A percentile compares a stretch with the other conserved stretches of the same genome.
Evolutionary conservation across 2,329 filamentous ascomycete species (phyloP).

Genomic region (Clarireedia monteithiana): DNA sequence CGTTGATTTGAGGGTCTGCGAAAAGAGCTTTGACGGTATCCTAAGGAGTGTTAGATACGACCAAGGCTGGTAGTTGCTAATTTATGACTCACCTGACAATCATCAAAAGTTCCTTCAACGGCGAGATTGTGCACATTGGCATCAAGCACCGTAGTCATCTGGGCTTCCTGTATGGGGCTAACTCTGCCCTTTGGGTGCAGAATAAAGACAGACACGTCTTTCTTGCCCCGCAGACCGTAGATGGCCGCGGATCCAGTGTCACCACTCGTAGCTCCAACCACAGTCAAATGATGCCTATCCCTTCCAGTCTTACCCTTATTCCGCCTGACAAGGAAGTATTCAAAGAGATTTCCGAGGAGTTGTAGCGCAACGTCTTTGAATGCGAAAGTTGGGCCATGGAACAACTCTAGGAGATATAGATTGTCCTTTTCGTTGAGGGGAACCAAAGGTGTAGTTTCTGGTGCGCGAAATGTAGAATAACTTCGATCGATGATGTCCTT

Average conservation of each 20-base stretch:
- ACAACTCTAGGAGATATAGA: constrained; percentile 83
- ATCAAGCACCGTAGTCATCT: constrained; percentile 94
- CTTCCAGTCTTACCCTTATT: constrained; percentile 60
- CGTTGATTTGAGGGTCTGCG: constrained; percentile 76
- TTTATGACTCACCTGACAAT: constrained; percentile 63
- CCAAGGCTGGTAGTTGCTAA: neutral
- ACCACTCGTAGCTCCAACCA: constrained; percentile 79
- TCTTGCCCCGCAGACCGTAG: constrained; percentile 89
- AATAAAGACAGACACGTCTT: constrained; percentile 95
- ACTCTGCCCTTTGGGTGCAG: constrained; percentile 87
- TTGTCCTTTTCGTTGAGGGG: constrained; percentile 65
- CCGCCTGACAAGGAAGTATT: constrained; percentile 72
- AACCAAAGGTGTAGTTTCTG: constrained; percentile 71
- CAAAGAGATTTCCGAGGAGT: constrained; percentile 92
- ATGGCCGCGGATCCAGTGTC: constrained; percentile 94
- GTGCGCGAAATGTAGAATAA: constrained; percentile 80
- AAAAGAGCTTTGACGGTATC: constrained; percentile 94
- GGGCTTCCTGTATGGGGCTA: constrained; percentile 85
- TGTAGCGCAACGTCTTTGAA: constrained; percentile 96
- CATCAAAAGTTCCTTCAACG: constrained; percentile 87
- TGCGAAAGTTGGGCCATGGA: constrained; percentile 90
- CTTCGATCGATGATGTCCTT: constrained; percentile 75
- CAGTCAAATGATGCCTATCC: constrained; percentile 67
- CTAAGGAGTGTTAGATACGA: constrained; percentile 31
- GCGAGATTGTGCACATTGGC: constrained; percentile 87